Evolutionary conservation across 192 early-diverging fungal species (phyloP), one percentile per base, ranked within the genome.

Genomic region (Pecoramyces ruminantium): DNA sequence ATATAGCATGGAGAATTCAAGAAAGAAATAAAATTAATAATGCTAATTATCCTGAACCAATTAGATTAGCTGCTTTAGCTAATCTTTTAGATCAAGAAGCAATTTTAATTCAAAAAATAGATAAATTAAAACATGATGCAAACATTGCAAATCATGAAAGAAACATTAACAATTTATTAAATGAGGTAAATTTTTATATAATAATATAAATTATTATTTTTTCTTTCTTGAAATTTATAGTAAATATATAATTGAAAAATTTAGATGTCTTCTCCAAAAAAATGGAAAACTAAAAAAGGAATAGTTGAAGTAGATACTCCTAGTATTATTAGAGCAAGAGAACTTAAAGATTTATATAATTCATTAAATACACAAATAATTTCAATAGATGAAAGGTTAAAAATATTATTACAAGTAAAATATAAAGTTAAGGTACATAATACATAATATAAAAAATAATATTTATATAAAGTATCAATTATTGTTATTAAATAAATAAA

Each of bases 331-430:
- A 84, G 90, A 29, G 90, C 90, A 18, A 79, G 89, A n/a, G 90
- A 91, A 82, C 83, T 91, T 28, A 81, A 86, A 27, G 90, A 91
- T 78, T 79, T 91, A 83, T 91, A 90, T 82, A 87, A 91, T 79
- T 87, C 90, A 29, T 80, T 91, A 14, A 88, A 85, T 77, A 78
- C 84, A n/a, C 80, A 87, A 9, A 18, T 86, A 78, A 51, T 88
- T 13, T 85, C 87, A 18, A 85, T 91, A 4, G 90, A 91, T 81
- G 89, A 89, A 81, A 81, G 90, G 27, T 81, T 91, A 67, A 88
- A 91, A 79, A 87, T 91, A 29, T 77, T 91, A 38, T 81, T 91
- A 38, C 90, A 91, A 79, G 89, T 91, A 51, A 91, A 91, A 85
- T 91, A 89, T 80, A 90, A 86, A 28, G 88, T 88, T 80, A 91